Percentiles rank a stretch among this genome's conserved stretches.
These are phyloP conservation scores for Ganoderma lucidum DNA, from an alignment of 1,284 basidiomycete species.

Conservation along the genomic window DNA sequence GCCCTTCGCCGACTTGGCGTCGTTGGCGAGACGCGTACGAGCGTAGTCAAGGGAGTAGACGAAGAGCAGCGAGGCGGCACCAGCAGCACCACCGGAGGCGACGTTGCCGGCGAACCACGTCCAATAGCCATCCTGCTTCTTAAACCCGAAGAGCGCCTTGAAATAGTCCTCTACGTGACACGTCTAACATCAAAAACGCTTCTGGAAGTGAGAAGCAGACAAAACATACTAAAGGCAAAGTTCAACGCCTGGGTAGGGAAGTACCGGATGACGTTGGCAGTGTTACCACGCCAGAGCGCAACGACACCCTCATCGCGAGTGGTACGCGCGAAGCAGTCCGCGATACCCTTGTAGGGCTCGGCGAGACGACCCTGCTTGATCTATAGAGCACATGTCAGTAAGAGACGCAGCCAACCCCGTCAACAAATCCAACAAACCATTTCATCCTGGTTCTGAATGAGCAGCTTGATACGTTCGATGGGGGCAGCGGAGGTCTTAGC, in stretches of 20 bases:
- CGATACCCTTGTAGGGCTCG: constrained; percentile 92
- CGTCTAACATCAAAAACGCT: constrained; percentile 35
- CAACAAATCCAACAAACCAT: constrained; percentile 60
- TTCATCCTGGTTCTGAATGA: constrained; percentile 98
- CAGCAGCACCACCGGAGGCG: constrained; percentile 96
- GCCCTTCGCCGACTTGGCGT: constrained; percentile 92
- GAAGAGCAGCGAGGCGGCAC: constrained; percentile 95
- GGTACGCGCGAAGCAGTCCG: constrained; percentile 89
- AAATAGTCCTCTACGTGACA: constrained; percentile 87
- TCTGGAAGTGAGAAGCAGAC: background rate
- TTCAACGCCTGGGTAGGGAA: constrained; percentile 97
- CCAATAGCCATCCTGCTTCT: constrained; percentile 90
- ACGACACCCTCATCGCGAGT: constrained; percentile 92
- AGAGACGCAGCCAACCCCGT: constrained; percentile 6
- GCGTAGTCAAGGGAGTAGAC: constrained; percentile 98
- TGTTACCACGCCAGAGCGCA: constrained; percentile 95
- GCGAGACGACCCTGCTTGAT: constrained; percentile 97
- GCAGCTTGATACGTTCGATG: constrained; percentile 98
- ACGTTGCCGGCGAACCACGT: constrained; percentile 93
- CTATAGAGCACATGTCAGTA: constrained; percentile 49
- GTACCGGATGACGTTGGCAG: constrained; percentile 98
- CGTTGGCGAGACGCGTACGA: constrained; percentile 97
- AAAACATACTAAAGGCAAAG: constrained; percentile 90
- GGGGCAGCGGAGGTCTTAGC: constrained; percentile 98
- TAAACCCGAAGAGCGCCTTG: constrained; percentile 94